These are phyloP conservation scores for Parascedosporium putredinis DNA, from an alignment of 2,329 filamentous ascomycete genomes.

Conservation along the genomic window DNA sequence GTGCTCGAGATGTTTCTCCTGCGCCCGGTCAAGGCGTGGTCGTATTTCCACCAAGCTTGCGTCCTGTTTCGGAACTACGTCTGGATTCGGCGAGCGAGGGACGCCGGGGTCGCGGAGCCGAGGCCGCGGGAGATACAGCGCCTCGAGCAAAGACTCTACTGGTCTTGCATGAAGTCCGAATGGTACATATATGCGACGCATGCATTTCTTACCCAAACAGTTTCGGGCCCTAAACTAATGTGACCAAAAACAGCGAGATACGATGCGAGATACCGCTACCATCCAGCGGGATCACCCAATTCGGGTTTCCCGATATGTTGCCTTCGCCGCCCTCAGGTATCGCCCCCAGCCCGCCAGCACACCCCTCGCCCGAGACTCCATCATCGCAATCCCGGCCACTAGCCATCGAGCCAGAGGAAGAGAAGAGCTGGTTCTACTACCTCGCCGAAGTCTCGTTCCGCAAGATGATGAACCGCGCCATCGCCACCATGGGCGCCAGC, in stretches of 20 bases:
- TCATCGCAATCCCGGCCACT: conserved; percentile 7
- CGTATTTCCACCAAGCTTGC: conserved; percentile 20
- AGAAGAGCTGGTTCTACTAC: conserved; percentile 21
- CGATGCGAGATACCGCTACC: conserved; percentile 12
- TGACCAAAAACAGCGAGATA: conserved; percentile 8
- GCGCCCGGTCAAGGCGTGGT: conserved; percentile 19
- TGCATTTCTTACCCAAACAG: no score
- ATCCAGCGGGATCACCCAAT: conserved; percentile 10
- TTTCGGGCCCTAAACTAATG: neutral
- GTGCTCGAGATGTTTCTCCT: conserved; percentile 24
- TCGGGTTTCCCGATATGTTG: conserved; percentile 20
- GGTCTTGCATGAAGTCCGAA: conserved; percentile 24
- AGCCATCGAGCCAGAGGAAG: conserved; percentile 14
- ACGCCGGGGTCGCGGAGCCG: conserved; percentile 5
- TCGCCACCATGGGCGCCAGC: conserved; percentile 5
- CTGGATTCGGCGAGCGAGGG: conserved; percentile 7
- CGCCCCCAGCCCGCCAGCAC: neutral
- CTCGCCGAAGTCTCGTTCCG: conserved; percentile 20
- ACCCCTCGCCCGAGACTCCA: neutral
- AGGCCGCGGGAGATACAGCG: conserved; percentile 9
- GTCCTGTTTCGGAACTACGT: conserved; percentile 15
- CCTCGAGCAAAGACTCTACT: conserved; percentile 20
- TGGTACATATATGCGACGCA: no score
- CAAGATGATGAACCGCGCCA: conserved; percentile 14
- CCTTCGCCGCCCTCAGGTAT: conserved; percentile 17